Conservation (phyloP, 257 asterid species). For the Salvia rosmarinus region DNA sequence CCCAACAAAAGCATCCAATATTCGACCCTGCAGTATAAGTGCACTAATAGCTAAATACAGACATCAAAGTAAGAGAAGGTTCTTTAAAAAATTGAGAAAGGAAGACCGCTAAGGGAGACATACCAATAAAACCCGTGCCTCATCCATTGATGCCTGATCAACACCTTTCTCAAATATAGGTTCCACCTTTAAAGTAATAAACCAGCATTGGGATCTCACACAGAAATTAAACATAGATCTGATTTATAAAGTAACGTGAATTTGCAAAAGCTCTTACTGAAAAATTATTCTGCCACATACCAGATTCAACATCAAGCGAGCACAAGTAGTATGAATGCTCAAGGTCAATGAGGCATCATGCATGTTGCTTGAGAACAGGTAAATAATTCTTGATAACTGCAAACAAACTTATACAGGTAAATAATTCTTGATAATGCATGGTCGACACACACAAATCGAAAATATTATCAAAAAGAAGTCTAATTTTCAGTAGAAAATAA, state of each 20-base stretch:
- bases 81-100: constrained; percentile 6
- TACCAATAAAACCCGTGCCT: constrained; percentile 91
- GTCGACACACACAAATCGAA: constrained; percentile 6
- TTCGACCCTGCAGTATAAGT: constrained; percentile 73
- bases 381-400: constrained; percentile 95
- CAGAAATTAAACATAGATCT: neutral
- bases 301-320: constrained; percentile 98
- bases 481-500: neutral
- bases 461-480: neutral
- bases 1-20: constrained; percentile 98
- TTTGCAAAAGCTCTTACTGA: constrained; percentile 19
- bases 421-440: constrained; percentile 15
- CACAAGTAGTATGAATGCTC: constrained; percentile 98
- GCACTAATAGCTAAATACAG: constrained; percentile 25
- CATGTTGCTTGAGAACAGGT: constrained; percentile 98
- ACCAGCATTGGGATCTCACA: constrained; percentile 25
- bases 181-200: constrained; percentile 66
- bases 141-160: constrained; percentile 96
- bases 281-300: constrained; percentile 45
- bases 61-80: constrained; percentile 21
- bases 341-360: constrained; percentile 95
- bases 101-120: constrained; percentile 24
- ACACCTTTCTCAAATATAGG: constrained; percentile 97
- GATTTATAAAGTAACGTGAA: neutral
- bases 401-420: constrained; percentile 36